Conservation (phyloP, 2,329 filamentous ascomycete genomes). For the Hypoxylon sp. region DNA sequence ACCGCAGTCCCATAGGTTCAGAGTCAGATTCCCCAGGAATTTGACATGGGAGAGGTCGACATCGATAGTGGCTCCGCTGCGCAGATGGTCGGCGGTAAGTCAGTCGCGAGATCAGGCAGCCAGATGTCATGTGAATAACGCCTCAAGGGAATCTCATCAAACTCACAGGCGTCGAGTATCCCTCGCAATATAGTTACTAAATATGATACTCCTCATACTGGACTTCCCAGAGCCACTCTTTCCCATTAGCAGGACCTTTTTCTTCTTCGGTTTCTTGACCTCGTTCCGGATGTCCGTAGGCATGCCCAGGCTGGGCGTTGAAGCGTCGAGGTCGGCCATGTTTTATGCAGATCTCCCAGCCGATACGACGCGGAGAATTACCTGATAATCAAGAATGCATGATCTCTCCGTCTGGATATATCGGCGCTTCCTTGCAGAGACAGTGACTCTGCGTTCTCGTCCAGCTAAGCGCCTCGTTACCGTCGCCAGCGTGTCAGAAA, state of each 20-base stretch:
- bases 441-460: not conserved
- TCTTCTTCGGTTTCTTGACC: constrained; percentile 78
- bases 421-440: not conserved
- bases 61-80: constrained; percentile 89
- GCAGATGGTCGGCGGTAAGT: not conserved
- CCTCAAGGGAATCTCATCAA: not conserved
- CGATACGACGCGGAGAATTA: constrained; percentile 24
- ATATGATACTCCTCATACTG: constrained; percentile 98
- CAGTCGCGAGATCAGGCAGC: not conserved
- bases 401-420: constrained; percentile 12
- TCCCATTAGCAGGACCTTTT: constrained; percentile 89
- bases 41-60: constrained; percentile 98
- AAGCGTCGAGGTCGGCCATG: constrained; percentile 43
- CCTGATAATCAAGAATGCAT: constrained; percentile 27
- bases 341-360: not conserved
- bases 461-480: not conserved
- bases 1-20: constrained; percentile 99
- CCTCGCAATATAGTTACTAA: constrained; percentile 97
- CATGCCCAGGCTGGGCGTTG: constrained; percentile 39
- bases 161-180: constrained; percentile 83
- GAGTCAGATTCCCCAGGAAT: constrained; percentile 95
- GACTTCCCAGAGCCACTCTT: constrained; percentile 98
- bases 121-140: constrained; percentile 1
- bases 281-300: constrained; percentile 54
- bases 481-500: not conserved